A percentile compares a stretch with the other conserved stretches of the same genome.
Conservation (phyloP, 225 moss, liverwort and hornwort genomes). For the Takakia lepidozioides region DNA sequence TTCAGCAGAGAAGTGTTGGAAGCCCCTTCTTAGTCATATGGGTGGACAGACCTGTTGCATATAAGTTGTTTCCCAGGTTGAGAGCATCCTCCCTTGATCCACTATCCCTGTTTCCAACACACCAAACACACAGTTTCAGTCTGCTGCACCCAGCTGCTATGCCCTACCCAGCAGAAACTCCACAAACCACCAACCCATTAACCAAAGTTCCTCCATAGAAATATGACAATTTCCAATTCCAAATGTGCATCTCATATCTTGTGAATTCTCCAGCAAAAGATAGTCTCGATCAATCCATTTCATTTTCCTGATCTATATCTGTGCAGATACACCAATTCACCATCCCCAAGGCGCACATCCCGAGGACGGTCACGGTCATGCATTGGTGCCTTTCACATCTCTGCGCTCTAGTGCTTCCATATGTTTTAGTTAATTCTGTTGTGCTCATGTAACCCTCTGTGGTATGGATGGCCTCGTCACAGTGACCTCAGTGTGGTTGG, state of each 20-base stretch:
- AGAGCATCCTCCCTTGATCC: conserved; percentile 40
- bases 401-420: neutral
- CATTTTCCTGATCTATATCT: no score
- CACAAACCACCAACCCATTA: neutral
- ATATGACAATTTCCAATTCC: neutral
- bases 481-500: conserved; percentile 43
- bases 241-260: no score
- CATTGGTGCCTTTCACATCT: conserved; percentile 16
- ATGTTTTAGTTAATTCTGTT: neutral
- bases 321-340: no score
- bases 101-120: conserved; percentile 22
- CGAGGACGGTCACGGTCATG: conserved; percentile 14
- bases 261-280: no score
- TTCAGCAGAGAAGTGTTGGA: conserved; percentile 75
- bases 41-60: conserved; percentile 92
- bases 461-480: conserved; percentile 39
- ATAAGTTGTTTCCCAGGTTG: conserved; percentile 94
- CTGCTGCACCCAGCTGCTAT: neutral
- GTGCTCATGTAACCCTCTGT: conserved; percentile 28
- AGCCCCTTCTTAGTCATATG: conserved; percentile 87
- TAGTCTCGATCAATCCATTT: no score
- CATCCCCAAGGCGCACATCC: no score
- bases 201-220: neutral
- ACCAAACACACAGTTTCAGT: neutral
- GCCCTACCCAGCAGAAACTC: neutral